Evolutionary conservation across 106 monocot genomes (phyloP).

Genomic region (Narthecium ossifragum): DNA sequence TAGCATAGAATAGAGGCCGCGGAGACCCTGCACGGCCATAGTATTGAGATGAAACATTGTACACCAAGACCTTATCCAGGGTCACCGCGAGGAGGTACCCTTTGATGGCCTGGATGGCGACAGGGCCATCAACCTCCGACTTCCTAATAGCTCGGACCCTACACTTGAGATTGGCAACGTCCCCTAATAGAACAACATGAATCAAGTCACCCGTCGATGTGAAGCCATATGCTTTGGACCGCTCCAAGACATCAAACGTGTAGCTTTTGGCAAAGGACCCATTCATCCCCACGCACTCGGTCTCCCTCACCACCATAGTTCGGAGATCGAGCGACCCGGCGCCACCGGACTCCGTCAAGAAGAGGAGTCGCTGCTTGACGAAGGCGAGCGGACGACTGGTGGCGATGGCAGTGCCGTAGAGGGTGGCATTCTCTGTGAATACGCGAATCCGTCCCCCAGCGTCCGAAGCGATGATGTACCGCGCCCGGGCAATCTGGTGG

Average conservation of each 20-base stretch:
- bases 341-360: slow-evolving; percentile 77
- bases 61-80: slow-evolving; percentile 54
- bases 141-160: slow-evolving; percentile 61
- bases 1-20: slow-evolving; percentile 53
- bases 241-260: slow-evolving; percentile 64
- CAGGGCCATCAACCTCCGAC: slow-evolving; percentile 59
- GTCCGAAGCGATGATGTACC: slow-evolving; percentile 54
- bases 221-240: slow-evolving; percentile 85
- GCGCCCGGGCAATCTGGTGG: slow-evolving; percentile 42
- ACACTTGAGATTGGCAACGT: slow-evolving; percentile 68
- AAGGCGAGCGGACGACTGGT: slow-evolving; percentile 60
- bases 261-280: slow-evolving; percentile 51
- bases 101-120: slow-evolving; percentile 55
- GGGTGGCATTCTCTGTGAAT: slow-evolving; percentile 74
- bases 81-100: slow-evolving; percentile 71
- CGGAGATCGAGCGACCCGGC: slow-evolving; percentile 80
- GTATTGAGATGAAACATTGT: slow-evolving; percentile 80
- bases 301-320: slow-evolving; percentile 65
- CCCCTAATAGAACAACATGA: slow-evolving; percentile 60
- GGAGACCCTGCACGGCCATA: slow-evolving; percentile 69
- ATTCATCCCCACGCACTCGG: slow-evolving; percentile 81
- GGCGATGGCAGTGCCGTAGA: slow-evolving; percentile 58
- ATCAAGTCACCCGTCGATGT: slow-evolving; percentile 60
- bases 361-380: slow-evolving; percentile 64
- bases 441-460: slow-evolving; percentile 62